Percentiles rank a stretch among this genome's conserved stretches.
These are phyloP conservation scores for Lodderomyces oxycetoniae DNA, from an alignment of 1,139 yeast species.

Conservation along the genomic window DNA sequence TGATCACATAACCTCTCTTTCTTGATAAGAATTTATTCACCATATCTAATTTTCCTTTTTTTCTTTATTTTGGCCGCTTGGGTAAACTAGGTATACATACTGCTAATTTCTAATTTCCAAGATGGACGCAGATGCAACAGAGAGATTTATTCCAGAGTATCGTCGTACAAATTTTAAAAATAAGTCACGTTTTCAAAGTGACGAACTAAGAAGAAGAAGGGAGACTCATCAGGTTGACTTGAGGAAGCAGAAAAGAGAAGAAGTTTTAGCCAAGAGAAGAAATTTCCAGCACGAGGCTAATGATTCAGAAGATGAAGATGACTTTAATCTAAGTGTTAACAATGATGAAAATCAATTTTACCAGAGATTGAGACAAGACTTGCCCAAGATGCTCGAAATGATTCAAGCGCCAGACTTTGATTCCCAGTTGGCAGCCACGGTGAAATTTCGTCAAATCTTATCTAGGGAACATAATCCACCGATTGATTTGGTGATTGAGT, in stretches of 20 bases:
- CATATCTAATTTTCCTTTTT: no score
- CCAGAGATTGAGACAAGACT: conserved; percentile 62
- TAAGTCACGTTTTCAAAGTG: conserved; percentile 90
- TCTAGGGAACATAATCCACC: conserved; percentile 98
- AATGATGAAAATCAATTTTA: conserved; percentile 49
- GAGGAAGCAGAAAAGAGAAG: conserved; percentile 95
- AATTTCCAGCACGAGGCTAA: conserved; percentile 49
- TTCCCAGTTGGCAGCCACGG: conserved; percentile 81
- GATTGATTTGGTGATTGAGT: conserved; percentile 83
- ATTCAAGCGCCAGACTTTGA: conserved; percentile 76
- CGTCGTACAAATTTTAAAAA: conserved; percentile 96
- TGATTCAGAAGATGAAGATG: conserved; percentile 45
- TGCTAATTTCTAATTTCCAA: no score
- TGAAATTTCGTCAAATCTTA: conserved; percentile 86
- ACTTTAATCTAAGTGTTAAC: conserved; percentile 30
- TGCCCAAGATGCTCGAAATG: conserved; percentile 82
- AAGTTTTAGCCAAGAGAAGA: conserved; percentile 88
- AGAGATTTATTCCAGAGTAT: conserved; percentile 92
- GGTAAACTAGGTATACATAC: no score
- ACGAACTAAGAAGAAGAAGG: conserved; percentile 95
- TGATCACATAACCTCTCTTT: no score
- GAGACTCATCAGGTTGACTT: conserved; percentile 96
- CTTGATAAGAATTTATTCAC: no score
- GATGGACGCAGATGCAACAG: conserved; percentile 78
- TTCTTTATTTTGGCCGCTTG: no score